These are phyloP conservation scores for Citrullus mucosospermus DNA, from an alignment of 306 rosid species.

Conservation along the genomic window DNA sequence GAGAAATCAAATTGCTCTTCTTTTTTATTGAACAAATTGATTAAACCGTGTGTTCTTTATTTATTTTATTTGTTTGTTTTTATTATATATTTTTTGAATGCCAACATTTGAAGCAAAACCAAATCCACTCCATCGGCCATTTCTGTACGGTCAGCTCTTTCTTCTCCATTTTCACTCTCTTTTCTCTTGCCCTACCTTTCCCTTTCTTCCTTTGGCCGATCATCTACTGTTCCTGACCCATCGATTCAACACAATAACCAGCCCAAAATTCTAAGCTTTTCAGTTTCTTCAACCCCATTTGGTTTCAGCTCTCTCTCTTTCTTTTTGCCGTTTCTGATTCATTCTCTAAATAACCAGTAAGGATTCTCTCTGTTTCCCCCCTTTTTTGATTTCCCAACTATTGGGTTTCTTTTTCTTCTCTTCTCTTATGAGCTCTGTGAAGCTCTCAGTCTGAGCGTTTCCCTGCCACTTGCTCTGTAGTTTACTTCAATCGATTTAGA, in stretches of 20 bases:
- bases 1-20: neutral
- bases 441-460: neutral
- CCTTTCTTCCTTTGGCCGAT: neutral
- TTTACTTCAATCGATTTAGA: constrained; percentile 4
- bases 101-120: constrained; percentile 32
- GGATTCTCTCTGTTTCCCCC: neutral
- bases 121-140: constrained; percentile 1
- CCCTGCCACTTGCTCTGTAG: neutral
- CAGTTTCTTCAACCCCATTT: constrained; percentile 1
- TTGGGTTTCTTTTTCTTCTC: neutral
- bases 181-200: constrained; percentile 5
- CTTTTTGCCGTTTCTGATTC: neutral
- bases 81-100: neutral
- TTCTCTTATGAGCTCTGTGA: neutral
- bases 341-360: neutral
- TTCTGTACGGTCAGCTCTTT: neutral
- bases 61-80: neutral
- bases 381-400: neutral
- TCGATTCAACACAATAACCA: neutral
- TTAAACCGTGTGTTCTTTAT: neutral
- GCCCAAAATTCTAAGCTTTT: neutral
- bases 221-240: neutral
- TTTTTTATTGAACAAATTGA: neutral
- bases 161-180: neutral
- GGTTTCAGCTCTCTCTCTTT: neutral